phyloP scores from a whole-genome alignment of 2,329 filamentous ascomycete genomes.

The Microsporum ferrugineum region DNA sequence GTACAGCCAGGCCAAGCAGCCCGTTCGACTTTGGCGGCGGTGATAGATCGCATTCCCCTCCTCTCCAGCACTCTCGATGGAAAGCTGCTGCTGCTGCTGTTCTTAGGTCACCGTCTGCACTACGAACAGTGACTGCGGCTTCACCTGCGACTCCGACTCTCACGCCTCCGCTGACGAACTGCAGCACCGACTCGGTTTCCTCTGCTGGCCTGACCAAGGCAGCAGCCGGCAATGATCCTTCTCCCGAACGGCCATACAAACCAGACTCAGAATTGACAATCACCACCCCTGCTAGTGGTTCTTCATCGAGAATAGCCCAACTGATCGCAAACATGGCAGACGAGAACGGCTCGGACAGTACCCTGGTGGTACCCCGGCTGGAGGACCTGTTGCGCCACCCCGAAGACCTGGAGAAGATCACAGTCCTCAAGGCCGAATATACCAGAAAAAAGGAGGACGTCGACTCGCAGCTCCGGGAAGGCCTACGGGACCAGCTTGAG shows the following conservation, averaged over 20 bases:
- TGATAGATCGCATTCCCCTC: not conserved
- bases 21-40: not conserved
- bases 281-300: not conserved
- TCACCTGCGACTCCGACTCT: not conserved
- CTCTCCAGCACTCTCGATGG: not conserved
- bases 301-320: conserved; percentile 1
- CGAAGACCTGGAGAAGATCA: conserved; percentile 94
- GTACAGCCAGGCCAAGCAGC: not conserved
- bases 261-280: not conserved
- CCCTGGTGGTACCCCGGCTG: conserved; percentile 58
- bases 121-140: not conserved
- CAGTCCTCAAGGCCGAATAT: conserved; percentile 81
- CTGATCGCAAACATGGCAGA: conserved; percentile 24
- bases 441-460: conserved; percentile 84
- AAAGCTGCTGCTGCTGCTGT: not conserved
- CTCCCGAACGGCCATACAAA: not conserved
- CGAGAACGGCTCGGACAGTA: conserved; percentile 43
- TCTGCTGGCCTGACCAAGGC: not conserved
- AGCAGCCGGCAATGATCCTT: not conserved
- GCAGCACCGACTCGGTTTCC: not conserved
- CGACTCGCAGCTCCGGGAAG: conserved; percentile 78
- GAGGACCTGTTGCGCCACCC: conserved; percentile 88
- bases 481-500: conserved; percentile 83
- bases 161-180: not conserved
- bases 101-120: not conserved